Evolutionary conservation across 2,329 filamentous ascomycete genomes (phyloP).

Genomic region (Aspergillus oerlinghausenensis): DNA sequence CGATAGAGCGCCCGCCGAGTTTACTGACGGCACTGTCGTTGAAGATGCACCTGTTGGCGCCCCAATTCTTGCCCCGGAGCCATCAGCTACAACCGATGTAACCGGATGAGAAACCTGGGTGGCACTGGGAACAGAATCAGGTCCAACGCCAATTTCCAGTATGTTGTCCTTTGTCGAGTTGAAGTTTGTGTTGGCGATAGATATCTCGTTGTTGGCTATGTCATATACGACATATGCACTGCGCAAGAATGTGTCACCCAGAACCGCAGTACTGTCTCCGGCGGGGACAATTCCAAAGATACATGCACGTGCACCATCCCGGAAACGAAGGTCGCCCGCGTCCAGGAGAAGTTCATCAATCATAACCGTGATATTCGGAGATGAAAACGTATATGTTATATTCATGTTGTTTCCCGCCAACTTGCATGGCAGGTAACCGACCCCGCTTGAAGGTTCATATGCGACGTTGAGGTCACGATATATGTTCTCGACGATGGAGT

Average conservation of each 20-base stretch:
- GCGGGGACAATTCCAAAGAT: conserved; percentile 50
- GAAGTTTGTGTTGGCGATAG: conserved; percentile 58
- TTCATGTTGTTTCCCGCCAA: conserved; percentile 46
- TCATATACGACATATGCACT: conserved; percentile 62
- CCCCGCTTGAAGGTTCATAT: conserved; percentile 52
- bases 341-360: conserved; percentile 55
- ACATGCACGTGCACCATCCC: conserved; percentile 35
- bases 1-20: background rate
- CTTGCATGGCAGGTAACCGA: conserved; percentile 52
- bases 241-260: conserved; percentile 61
- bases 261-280: conserved; percentile 43
- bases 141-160: conserved; percentile 50
- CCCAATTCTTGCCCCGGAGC: conserved; percentile 43
- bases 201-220: conserved; percentile 56
- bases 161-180: conserved; percentile 49
- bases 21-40: conserved; percentile 14
- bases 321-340: conserved; percentile 37
- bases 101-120: conserved; percentile 49
- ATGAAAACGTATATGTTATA: conserved; percentile 55
- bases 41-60: conserved; percentile 18
- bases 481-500: conserved; percentile 40
- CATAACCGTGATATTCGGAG: conserved; percentile 50
- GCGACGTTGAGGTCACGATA: conserved; percentile 56
- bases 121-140: conserved; percentile 49
- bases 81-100: conserved; percentile 40